Base-by-base conservation (phyloP, 1,284 basidiomycete species). In the Polyporus tsugae region DNA sequence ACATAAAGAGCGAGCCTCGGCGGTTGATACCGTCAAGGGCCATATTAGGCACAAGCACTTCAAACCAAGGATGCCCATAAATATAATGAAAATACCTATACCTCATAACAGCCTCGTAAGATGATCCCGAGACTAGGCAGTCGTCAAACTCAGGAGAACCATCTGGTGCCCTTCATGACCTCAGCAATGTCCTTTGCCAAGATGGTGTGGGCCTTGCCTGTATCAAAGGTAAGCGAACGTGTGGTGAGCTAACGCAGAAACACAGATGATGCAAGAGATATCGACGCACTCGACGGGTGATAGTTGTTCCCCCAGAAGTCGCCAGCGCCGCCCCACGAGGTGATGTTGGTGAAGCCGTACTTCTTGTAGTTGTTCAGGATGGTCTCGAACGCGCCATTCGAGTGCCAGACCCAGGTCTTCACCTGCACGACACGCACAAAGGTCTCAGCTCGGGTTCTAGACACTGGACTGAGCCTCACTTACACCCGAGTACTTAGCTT, bases 261-360 rank as follows among this genome's bases (percentile, higher is more conserved):
- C 29, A 36, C 2, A 61, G 11, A 60, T 9, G 9, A 35, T 39
- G 33, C 33, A 17, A 10, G 38, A 62, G 15, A 35, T 15, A 46
- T n/a, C 9, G 22, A 61, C 49, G 49, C 29, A 62, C 68, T 72
- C 9, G 64, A 69, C 36, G 67, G 68, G 22, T 72, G 71, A 60
- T 66, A 70, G 65, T 72, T 70, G 66, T 72, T 72, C 1, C 84
- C 85, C 88, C 87, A 89, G 82, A 89, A 89, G 68, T 84, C 80
- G 22, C 81, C 82, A 9, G 82, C 67, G 22, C 76, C 76, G 7
- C 88, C 87, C 65, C 81, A 88, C 0, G 84, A 83, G 0, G 83
- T 84, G 7, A 81, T 81, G 70, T 88, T 86, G 25, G 81, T 78
- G 75, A 89, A 89, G 1, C 88, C 88, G 66, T 83, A 89, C 11